A percentile compares a stretch with the other conserved stretches of the same genome.
Evolutionary conservation across 108 stramenopile genomes (phyloP).

Genomic region (Discostella stelligeroides): DNA sequence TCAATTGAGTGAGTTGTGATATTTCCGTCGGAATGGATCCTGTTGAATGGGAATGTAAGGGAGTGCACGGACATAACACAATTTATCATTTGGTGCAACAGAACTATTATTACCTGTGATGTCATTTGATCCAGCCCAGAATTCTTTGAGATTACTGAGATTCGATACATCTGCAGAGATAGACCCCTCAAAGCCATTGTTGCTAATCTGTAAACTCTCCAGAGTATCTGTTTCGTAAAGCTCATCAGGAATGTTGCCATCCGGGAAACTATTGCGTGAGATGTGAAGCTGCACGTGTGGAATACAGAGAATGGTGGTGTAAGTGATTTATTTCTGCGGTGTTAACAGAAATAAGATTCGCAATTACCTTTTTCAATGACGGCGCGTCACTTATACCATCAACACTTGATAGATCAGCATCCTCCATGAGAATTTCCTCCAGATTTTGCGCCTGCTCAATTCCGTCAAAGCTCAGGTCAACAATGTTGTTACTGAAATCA

Average conservation of each 20-base stretch:
- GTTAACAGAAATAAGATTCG: constrained; percentile 4
- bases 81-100: not conserved
- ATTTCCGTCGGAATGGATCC: constrained; percentile 61
- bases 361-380: constrained; percentile 36
- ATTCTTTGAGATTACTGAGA: constrained; percentile 52
- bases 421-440: constrained; percentile 59
- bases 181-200: constrained; percentile 60
- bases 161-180: constrained; percentile 59
- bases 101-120: constrained; percentile 29
- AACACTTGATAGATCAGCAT: constrained; percentile 56
- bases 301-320: not conserved
- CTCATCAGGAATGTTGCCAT: constrained; percentile 63
- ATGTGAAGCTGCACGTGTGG: constrained; percentile 53
- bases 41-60: constrained; percentile 1
- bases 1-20: constrained; percentile 33
- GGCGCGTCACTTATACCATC: constrained; percentile 66
- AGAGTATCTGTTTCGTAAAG: constrained; percentile 51
- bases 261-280: constrained; percentile 56
- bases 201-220: constrained; percentile 51
- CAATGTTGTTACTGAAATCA: constrained; percentile 66
- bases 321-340: not conserved
- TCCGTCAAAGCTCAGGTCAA: constrained; percentile 65
- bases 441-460: constrained; percentile 57
- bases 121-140: constrained; percentile 49
- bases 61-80: not conserved